Evolutionary conservation across 176 grass and related monocot genomes (phyloP).

Genomic region (Hordeum marinum): DNA sequence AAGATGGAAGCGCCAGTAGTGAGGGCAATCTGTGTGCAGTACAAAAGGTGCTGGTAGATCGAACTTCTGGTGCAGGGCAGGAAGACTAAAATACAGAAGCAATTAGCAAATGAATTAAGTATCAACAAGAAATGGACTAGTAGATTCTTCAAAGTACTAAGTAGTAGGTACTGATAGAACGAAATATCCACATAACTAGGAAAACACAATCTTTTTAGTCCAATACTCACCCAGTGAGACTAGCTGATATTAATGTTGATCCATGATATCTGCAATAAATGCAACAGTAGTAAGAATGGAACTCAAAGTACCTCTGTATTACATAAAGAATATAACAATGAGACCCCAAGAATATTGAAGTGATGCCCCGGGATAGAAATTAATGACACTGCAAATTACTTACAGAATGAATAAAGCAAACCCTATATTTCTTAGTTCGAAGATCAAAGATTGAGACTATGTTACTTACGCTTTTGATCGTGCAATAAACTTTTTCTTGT

Average conservation of each 20-base stretch:
- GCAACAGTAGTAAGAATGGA: constrained; percentile 9
- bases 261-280: constrained; percentile 81
- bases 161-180: background rate
- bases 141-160: background rate
- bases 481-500: constrained; percentile 99
- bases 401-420: background rate
- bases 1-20: constrained; percentile 93
- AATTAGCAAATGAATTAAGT: background rate
- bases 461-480: constrained; percentile 73
- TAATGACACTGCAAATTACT: constrained; percentile 15
- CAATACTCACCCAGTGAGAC: constrained; percentile 69
- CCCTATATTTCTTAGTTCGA: background rate
- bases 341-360: background rate
- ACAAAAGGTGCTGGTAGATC: constrained; percentile 95
- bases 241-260: constrained; percentile 90
- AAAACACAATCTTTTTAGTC: constrained; percentile 2
- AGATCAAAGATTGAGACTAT: background rate
- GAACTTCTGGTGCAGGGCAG: constrained; percentile 94
- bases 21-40: constrained; percentile 91
- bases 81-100: constrained; percentile 63
- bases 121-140: background rate
- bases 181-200: constrained; percentile 8
- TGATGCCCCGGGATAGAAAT: background rate
- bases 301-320: background rate
- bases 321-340: background rate